A percentile compares a stretch with the other conserved stretches of the same genome.
phyloP scores from a whole-genome alignment of 78 protist species.

The Ministeria vibrans region DNA sequence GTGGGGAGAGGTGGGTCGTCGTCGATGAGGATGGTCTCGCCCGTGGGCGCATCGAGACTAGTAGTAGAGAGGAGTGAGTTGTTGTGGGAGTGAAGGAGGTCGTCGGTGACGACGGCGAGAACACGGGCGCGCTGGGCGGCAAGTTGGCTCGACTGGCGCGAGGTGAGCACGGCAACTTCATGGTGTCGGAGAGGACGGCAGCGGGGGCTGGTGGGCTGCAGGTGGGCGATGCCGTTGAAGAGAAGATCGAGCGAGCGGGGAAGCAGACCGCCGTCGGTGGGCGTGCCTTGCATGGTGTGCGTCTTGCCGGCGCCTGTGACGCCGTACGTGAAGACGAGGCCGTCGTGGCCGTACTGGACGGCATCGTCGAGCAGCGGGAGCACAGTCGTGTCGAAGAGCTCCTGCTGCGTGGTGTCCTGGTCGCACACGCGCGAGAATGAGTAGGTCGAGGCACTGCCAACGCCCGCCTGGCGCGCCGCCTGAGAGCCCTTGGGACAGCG shows the following conservation, averaged over 20 bases:
- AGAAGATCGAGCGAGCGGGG: constrained; percentile 2
- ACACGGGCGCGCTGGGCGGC: neutral
- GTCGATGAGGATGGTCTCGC: too few species aligned
- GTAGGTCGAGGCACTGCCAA: too few species aligned
- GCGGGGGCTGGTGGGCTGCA: neutral
- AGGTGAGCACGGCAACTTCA: neutral
- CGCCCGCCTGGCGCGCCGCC: too few species aligned
- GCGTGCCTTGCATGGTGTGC: constrained; percentile 50
- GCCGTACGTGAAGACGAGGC: constrained; percentile 45
- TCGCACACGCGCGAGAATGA: neutral
- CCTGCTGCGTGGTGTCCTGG: neutral
- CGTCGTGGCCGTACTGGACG: constrained; percentile 32
- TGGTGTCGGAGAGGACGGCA: neutral
- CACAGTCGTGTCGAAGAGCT: neutral
- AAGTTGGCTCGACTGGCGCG: neutral
- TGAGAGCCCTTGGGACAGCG: too few species aligned
- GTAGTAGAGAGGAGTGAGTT: too few species aligned
- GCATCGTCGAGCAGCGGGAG: constrained; percentile 38
- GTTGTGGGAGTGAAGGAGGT: neutral
- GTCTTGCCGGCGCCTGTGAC: constrained; percentile 53
- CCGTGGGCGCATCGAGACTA: too few species aligned
- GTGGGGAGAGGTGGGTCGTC: too few species aligned
- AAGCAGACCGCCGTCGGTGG: neutral
- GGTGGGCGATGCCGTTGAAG: constrained; percentile 7
- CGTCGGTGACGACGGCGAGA: neutral